phyloP scores from a whole-genome alignment of 306 rosid genomes.

The Sicyos baderoa region DNA sequence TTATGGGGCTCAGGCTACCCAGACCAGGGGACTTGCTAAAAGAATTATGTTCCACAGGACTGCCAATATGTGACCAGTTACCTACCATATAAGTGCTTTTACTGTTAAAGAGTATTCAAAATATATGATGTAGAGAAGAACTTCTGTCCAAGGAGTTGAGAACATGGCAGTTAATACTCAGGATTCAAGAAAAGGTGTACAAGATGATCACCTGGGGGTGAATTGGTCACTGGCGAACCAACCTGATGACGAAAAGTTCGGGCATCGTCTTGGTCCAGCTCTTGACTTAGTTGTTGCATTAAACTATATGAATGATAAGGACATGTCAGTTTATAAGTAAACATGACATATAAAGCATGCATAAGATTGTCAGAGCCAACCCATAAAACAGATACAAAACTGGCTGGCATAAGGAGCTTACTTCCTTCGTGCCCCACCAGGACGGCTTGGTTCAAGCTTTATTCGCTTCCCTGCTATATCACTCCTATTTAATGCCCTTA shows the following conservation, averaged over 20 bases:
- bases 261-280: conserved; percentile 76
- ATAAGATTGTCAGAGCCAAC: background rate
- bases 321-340: conserved; percentile 7
- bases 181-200: background rate
- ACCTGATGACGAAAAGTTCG: conserved; percentile 61
- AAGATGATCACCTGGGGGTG: conserved; percentile 67
- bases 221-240: conserved; percentile 71
- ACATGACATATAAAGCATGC: background rate
- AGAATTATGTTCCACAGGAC: conserved; percentile 70
- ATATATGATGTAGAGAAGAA: background rate
- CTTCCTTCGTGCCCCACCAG: conserved; percentile 97
- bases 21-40: conserved; percentile 62
- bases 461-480: conserved; percentile 95
- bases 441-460: conserved; percentile 96
- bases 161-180: background rate
- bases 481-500: conserved; percentile 77
- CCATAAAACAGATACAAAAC: background rate
- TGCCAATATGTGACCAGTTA: conserved; percentile 68
- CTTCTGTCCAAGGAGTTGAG: background rate
- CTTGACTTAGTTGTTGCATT: conserved; percentile 82
- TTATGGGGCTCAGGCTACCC: conserved; percentile 59
- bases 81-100: conserved; percentile 33
- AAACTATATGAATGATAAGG: conserved; percentile 38
- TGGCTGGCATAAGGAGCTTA: conserved; percentile 30
- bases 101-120: conserved; percentile 3